Percentiles rank a stretch among this genome's conserved stretches.
phyloP scores from a whole-genome alignment of 306 rosid species.

The Fragaria iinumae region DNA sequence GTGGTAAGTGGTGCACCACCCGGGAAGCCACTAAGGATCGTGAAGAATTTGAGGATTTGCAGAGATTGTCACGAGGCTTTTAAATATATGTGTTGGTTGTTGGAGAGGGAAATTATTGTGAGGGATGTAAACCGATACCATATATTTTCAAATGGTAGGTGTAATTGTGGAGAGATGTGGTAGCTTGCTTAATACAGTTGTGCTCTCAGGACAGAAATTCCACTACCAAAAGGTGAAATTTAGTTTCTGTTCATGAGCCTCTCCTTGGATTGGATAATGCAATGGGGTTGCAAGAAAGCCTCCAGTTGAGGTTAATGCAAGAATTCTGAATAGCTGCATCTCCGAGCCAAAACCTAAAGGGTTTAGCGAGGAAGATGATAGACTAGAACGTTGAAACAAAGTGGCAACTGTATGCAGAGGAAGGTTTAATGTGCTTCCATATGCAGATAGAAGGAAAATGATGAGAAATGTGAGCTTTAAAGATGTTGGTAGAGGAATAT shows the following conservation, averaged over 20 bases:
- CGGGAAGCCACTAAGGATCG: constrained; percentile 68
- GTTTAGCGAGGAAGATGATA: background rate
- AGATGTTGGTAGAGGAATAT: background rate
- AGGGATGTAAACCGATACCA: constrained; percentile 85
- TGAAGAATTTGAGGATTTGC: constrained; percentile 90
- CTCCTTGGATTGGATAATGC: background rate
- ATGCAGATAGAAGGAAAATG: background rate
- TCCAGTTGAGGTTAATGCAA: background rate
- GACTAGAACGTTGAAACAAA: background rate
- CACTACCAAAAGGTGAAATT: background rate
- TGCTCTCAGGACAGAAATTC: background rate
- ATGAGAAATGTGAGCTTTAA: background rate
- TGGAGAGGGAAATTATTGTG: constrained; percentile 75
- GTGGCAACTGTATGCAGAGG: background rate
- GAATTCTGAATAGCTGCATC: background rate
- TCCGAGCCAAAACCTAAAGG: background rate
- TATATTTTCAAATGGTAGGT: constrained; percentile 58
- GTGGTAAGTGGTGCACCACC: constrained; percentile 59
- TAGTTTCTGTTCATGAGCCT: background rate
- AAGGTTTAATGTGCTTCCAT: background rate
- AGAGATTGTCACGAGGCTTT: constrained; percentile 77
- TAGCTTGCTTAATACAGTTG: constrained; percentile 22
- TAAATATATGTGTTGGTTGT: constrained; percentile 58
- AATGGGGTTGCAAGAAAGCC: background rate
- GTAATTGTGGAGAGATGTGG: constrained; percentile 75